Base-by-base conservation (phyloP, 495 filamentous ascomycete genomes). In the Friedmanniomyces endolithicus region DNA sequence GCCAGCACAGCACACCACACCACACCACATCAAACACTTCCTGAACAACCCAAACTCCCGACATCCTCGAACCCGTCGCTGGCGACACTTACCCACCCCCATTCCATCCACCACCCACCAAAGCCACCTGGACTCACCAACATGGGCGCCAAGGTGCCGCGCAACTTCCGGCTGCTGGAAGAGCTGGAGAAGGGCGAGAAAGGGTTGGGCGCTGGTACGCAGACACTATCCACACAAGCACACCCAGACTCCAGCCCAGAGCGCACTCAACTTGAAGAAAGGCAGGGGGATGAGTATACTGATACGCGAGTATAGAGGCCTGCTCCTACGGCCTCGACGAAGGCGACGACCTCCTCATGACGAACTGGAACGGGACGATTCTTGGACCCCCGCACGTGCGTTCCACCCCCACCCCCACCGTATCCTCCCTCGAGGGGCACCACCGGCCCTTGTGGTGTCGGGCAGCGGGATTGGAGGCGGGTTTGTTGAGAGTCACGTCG, bases 161-260 rank as follows among this genome's bases (percentile, higher is more conserved):
- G 92, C 64, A 97, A 97, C 72, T 98, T 98, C 66, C 80, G 90
- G 61, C 80, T 98, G 61, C 78, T 98, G 19, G 94, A 95, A 67
- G 92, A 98, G 81, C 78, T 98, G 2, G 92, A 98, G 75, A 97
- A 96, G 74, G 92, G 92, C 60, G 92, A 98, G 75, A 98, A 97
- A 70, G 92, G 94, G 43, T 75, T 90, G 48, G 90, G 94, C 63
- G 89, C 90, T 72, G 90, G 90, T 95, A 67, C 50, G 55, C n/a
- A 23, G 29, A 16, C 19, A 33, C 46, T 0, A 45, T 47, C 31
- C 44, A 41, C 16, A 52, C 31, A 2, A 31, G 27, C 27, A 31
- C 4, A 31, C 27, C 4, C 27, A 31, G 27, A 3, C 27, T 9
- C 27, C 27, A 31, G 9, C 3, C 27, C n/a, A n/a, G n/a, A n/a